Conservation (phyloP, 1,284 basidiomycete genomes). For the Thecaphora frezii region DNA sequence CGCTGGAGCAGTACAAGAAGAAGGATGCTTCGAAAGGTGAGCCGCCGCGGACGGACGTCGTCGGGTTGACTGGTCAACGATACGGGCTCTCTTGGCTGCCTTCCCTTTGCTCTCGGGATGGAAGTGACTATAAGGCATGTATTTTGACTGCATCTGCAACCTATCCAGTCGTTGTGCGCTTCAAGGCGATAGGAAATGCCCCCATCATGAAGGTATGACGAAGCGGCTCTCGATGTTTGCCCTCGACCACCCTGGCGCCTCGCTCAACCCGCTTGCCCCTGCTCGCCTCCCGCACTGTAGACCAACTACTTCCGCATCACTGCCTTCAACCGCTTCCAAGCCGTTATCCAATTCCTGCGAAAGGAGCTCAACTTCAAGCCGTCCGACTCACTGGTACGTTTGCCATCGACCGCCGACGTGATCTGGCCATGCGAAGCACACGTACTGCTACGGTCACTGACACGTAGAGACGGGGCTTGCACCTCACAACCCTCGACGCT, state of each 20-base stretch:
- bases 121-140: too few relatives aligned
- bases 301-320: slow-evolving; percentile 94
- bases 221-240: too few relatives aligned
- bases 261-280: too few relatives aligned
- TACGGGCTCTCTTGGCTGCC: too few relatives aligned
- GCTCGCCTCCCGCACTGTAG: slow-evolving; percentile 56
- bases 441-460: too few relatives aligned
- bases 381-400: slow-evolving; percentile 78
- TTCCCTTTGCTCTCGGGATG: too few relatives aligned
- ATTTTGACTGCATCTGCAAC: neutral
- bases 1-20: slow-evolving; percentile 52
- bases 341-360: slow-evolving; percentile 88
- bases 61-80: too few relatives aligned
- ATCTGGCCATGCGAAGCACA: neutral
- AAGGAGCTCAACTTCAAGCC: slow-evolving; percentile 87
- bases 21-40: slow-evolving; percentile 51
- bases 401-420: too few relatives aligned
- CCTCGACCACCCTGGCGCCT: too few relatives aligned
- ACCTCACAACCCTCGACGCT: too few relatives aligned
- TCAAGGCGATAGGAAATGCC: slow-evolving; percentile 97
- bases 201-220: slow-evolving; percentile 86
- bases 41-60: neutral
- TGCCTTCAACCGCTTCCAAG: slow-evolving; percentile 88
- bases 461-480: too few relatives aligned
- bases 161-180: slow-evolving; percentile 82